Conservation (phyloP, 192 early-diverging fungal species). For the Backusella morwellensis region DNA sequence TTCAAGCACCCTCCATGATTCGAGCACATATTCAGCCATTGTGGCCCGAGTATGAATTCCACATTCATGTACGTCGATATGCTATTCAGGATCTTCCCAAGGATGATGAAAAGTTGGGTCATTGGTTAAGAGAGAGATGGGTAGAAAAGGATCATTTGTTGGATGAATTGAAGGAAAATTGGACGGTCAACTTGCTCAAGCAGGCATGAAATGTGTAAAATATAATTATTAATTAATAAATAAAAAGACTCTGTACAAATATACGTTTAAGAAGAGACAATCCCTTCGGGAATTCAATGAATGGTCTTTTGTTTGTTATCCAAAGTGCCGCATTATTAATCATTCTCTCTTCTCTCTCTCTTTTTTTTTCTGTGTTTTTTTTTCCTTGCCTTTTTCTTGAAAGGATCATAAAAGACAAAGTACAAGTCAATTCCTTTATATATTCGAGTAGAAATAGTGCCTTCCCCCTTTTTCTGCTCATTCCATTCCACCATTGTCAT, state of each 20-base stretch:
- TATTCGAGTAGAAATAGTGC: not conserved
- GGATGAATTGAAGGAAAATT: conserved; percentile 51
- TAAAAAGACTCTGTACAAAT: not conserved
- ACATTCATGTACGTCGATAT: conserved; percentile 78
- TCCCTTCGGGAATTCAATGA: not conserved
- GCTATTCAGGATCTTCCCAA: conserved; percentile 65
- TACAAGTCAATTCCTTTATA: not conserved
- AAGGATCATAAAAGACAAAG: not conserved
- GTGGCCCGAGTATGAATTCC: conserved; percentile 62
- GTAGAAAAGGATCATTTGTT: conserved; percentile 87
- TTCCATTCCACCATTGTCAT: too few relatives aligned
- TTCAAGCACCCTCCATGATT: conserved; percentile 50
- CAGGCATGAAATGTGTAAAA: not conserved
- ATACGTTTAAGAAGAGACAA: not conserved
- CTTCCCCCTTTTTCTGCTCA: not conserved
- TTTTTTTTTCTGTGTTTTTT: not conserved
- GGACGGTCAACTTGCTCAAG: conserved; percentile 29
- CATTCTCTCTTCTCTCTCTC: not conserved
- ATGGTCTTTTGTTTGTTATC: too few relatives aligned
- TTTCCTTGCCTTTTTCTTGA: not conserved
- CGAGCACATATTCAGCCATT: conserved; percentile 44
- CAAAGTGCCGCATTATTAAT: not conserved
- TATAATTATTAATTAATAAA: not conserved
- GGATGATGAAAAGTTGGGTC: conserved; percentile 65
- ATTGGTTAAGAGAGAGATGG: conserved; percentile 77